A percentile compares a stretch with the other conserved stretches of the same genome.
Conservation (phyloP, 257 asterid genomes). For the Salvia hispanica region DNA sequence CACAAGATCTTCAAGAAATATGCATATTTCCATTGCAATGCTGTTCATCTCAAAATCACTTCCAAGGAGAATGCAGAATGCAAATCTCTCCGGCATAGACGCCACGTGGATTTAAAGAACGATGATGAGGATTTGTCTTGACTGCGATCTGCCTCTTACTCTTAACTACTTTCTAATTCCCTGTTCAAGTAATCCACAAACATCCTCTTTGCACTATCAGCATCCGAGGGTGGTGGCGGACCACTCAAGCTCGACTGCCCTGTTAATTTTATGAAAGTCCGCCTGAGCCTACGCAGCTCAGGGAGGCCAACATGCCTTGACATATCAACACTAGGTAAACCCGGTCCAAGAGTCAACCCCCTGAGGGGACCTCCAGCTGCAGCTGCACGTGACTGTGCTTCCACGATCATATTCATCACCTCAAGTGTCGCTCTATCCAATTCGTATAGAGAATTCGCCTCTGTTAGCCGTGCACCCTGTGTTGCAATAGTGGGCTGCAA, state of each 20-base stretch:
- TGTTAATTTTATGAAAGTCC: constrained; percentile 78
- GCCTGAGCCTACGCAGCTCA: constrained; percentile 77
- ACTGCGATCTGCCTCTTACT: background rate
- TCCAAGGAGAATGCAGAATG: constrained; percentile 7
- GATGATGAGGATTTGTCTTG: background rate
- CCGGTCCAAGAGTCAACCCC: constrained; percentile 64
- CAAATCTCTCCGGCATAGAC: background rate
- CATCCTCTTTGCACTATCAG: constrained; percentile 90
- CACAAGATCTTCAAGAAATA: background rate
- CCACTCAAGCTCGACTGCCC: constrained; percentile 96
- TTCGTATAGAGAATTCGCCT: constrained; percentile 85
- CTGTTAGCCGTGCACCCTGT: constrained; percentile 58
- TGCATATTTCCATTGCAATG: background rate
- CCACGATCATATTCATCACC: constrained; percentile 66
- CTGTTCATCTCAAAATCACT: background rate
- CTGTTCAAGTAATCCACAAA: constrained; percentile 95
- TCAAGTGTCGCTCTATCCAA: constrained; percentile 91
- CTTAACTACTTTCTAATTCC: constrained; percentile 58
- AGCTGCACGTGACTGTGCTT: constrained; percentile 79
- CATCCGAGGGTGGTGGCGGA: constrained; percentile 85
- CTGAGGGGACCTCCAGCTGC: constrained; percentile 75
- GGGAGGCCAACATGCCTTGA: constrained; percentile 79
- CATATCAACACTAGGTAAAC: constrained; percentile 63
- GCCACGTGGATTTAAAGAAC: background rate
- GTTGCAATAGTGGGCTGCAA: constrained; percentile 96